phyloP scores from a whole-genome alignment of 225 moss, liverwort and hornwort genomes.

The Bryoerythrophyllum caledonicum region DNA sequence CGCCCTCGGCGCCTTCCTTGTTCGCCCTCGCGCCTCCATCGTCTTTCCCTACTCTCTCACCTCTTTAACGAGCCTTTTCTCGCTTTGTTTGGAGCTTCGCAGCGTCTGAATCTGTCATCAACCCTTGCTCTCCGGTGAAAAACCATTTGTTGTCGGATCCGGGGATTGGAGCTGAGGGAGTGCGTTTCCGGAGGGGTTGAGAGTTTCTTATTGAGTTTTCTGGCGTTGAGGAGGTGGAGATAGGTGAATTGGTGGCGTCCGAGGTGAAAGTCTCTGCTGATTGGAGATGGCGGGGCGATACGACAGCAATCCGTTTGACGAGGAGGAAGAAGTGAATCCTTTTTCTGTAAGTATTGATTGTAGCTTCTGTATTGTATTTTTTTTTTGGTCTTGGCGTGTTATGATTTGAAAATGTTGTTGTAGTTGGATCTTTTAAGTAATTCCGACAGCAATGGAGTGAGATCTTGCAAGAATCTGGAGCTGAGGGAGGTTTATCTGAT shows the following conservation, averaged over 20 bases:
- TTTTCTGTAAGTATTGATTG: constrained; percentile 76
- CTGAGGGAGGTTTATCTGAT: background rate
- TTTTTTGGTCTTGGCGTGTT: background rate
- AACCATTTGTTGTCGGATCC: constrained; percentile 8
- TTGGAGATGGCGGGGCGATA: constrained; percentile 88
- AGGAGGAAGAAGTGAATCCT: constrained; percentile 97
- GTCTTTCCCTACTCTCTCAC: background rate
- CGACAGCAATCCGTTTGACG: constrained; percentile 94
- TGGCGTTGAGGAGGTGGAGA: background rate
- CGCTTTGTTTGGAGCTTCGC: constrained; percentile 1
- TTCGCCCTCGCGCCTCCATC: background rate
- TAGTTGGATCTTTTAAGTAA: background rate
- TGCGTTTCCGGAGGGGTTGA: background rate
- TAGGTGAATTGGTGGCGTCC: background rate
- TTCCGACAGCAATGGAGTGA: background rate
- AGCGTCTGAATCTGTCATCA: background rate
- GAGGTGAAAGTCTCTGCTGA: constrained; percentile 9
- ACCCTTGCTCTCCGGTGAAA: constrained; percentile 14
- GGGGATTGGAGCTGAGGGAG: background rate
- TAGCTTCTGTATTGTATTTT: background rate
- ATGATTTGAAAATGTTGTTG: background rate
- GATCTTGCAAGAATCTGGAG: constrained; percentile 19
- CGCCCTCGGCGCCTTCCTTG: background rate
- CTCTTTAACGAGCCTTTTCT: background rate
- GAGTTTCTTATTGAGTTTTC: background rate